Percentiles rank a stretch among this genome's conserved stretches.
Conservation (phyloP, 352 stramenopile genomes). For the Phytophthora multivora region DNA sequence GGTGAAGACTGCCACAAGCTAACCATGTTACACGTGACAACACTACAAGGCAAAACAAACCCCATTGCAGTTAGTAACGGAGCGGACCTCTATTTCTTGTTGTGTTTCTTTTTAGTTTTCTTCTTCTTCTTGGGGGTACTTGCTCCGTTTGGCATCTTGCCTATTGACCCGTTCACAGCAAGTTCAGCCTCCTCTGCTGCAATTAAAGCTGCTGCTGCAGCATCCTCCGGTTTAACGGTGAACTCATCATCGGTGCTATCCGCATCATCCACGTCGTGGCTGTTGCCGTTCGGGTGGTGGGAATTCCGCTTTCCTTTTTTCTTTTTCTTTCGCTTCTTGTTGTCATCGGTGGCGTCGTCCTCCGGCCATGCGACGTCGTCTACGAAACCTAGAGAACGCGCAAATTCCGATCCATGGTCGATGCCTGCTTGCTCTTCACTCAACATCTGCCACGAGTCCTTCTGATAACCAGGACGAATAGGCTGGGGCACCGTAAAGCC, state of each 20-base stretch:
- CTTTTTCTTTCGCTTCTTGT: constrained; percentile 86
- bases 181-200: constrained; percentile 33
- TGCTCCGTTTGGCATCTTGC: constrained; percentile 19
- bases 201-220: constrained; percentile 30
- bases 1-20: too few relatives aligned
- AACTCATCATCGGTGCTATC: constrained; percentile 32
- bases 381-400: constrained; percentile 77
- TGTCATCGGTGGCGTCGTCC: constrained; percentile 46
- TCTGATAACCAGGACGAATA: constrained; percentile 61
- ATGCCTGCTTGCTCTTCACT: constrained; percentile 66
- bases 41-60: background rate
- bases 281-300: constrained; percentile 21
- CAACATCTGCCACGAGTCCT: constrained; percentile 71
- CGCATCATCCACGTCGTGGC: constrained; percentile 20
- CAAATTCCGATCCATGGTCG: constrained; percentile 84
- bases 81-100: constrained; percentile 51
- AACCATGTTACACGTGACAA: too few relatives aligned
- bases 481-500: constrained; percentile 79
- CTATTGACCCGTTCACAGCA: constrained; percentile 30
- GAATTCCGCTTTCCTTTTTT: constrained; percentile 56
- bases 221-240: constrained; percentile 32
- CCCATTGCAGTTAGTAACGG: constrained; percentile 1
- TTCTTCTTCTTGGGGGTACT: constrained; percentile 56
- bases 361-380: constrained; percentile 87
- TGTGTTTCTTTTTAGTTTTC: constrained; percentile 48